phyloP scores from a whole-genome alignment of 768 basidiomycete species.

The Amyloporia xantha region DNA sequence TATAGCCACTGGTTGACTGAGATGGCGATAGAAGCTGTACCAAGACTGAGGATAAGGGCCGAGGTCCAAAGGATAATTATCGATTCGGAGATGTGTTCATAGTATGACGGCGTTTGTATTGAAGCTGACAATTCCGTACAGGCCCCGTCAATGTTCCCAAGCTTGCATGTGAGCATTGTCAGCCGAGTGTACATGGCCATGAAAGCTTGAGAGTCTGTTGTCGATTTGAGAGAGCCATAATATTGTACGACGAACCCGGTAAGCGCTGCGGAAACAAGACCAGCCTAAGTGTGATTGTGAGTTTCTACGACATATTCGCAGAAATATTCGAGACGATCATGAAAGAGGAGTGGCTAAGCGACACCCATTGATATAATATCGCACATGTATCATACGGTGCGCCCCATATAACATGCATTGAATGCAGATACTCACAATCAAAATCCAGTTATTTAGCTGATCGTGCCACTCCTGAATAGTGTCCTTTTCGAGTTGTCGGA shows the following conservation, averaged over 20 bases:
- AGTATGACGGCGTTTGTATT: background rate
- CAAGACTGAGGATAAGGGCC: conserved; percentile 9
- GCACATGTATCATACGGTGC: too few relatives aligned
- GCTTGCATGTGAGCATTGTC: background rate
- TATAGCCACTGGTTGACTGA: conserved; percentile 13
- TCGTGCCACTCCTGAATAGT: too few relatives aligned
- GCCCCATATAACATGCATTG: too few relatives aligned
- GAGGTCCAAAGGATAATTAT: conserved; percentile 12
- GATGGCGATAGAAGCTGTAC: conserved; percentile 8
- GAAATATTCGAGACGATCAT: too few relatives aligned
- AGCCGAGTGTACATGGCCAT: background rate
- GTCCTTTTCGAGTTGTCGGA: too few relatives aligned
- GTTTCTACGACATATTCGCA: too few relatives aligned
- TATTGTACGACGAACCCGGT: conserved; percentile 11
- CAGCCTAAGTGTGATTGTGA: too few relatives aligned
- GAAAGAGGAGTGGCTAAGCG: too few relatives aligned
- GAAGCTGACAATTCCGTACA: background rate
- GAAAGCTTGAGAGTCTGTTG: background rate
- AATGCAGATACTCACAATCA: too few relatives aligned
- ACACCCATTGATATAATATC: too few relatives aligned
- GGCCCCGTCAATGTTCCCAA: background rate
- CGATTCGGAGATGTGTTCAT: background rate
- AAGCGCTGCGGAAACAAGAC: conserved; percentile 10
- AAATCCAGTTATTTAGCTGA: too few relatives aligned
- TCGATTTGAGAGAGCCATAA: conserved; percentile 3